These are phyloP conservation scores for Curvularia lunata DNA, from an alignment of 2,329 filamentous ascomycete species.

Conservation along the genomic window DNA sequence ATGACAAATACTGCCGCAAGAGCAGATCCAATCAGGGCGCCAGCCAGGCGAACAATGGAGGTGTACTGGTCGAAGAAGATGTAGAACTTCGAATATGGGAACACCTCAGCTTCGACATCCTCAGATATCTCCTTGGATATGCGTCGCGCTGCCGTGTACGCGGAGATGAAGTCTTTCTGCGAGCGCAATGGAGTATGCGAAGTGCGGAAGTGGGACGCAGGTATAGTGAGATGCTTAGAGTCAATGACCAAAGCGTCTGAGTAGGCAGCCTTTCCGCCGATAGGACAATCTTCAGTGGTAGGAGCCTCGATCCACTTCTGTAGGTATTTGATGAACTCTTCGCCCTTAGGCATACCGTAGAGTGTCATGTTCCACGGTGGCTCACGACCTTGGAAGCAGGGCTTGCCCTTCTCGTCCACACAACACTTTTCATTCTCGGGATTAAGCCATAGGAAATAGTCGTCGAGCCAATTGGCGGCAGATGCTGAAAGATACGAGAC, in stretches of 20 bases:
- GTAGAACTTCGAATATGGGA: slow-evolving; percentile 97
- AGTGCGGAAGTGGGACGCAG: slow-evolving; percentile 89
- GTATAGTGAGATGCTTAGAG: slow-evolving; percentile 67
- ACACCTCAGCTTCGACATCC: slow-evolving; percentile 78
- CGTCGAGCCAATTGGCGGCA: slow-evolving; percentile 94
- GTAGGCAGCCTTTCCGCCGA: slow-evolving; percentile 89
- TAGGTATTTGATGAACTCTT: slow-evolving; percentile 89
- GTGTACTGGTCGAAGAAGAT: slow-evolving; percentile 99
- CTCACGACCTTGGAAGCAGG: slow-evolving; percentile 79
- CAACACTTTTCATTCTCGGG: slow-evolving; percentile 73
- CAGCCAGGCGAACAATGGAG: slow-evolving; percentile 80
- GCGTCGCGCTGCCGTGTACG: slow-evolving; percentile 86
- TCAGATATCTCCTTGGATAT: slow-evolving; percentile 78
- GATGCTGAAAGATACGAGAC: slow-evolving; percentile 88
- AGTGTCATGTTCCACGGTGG: slow-evolving; percentile 91
- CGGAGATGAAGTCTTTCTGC: slow-evolving; percentile 90
- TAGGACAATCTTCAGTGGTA: slow-evolving; percentile 81
- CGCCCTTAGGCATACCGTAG: slow-evolving; percentile 86
- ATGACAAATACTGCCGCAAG: slow-evolving; percentile 85
- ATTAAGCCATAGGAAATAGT: slow-evolving; percentile 97
- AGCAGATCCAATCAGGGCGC: slow-evolving; percentile 78
- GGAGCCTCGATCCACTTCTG: slow-evolving; percentile 81
- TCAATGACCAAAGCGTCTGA: slow-evolving; percentile 83
- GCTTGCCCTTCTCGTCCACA: slow-evolving; percentile 65
- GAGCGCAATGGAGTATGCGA: slow-evolving; percentile 85